Base-by-base conservation (phyloP, 2,329 filamentous ascomycete genomes). In the Alternaria postmessia region DNA sequence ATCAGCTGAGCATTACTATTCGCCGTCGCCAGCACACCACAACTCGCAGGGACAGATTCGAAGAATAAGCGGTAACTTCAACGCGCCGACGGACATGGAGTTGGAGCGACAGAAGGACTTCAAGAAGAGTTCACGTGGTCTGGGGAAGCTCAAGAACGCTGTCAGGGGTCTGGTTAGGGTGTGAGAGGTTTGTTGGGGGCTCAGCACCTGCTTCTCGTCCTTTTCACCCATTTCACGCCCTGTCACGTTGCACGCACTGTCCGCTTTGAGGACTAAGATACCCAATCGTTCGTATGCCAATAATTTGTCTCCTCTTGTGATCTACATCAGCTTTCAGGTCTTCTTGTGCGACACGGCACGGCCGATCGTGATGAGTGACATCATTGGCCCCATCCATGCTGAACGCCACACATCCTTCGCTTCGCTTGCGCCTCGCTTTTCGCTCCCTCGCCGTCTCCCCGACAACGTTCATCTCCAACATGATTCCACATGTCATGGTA, bases 11-110 rank as follows among this genome's bases (percentile, higher is more conserved):
- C 36, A 54, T 18, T 51, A 58, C 42, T 42, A 57, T 39, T 48
- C 52, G 32, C 51, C 57, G 14, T 48, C 55, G 48, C 48, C 47
- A 41, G 46, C 52, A 16, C 63, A 54, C 22, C 54, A 61, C 24
- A 42, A 43, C 5, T 49, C 52, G 26, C 64, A 48, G n/a, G 39
- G 53, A 42, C 66, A 69, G 43, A 52, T 69, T 8, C 59, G 54
- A 26, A 54, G 65, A 43, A 49, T 73, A 48, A 72, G 69, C 51
- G 71, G 66, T 14, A 68, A 68, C 11, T 74, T 74, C 58, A 73
- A 74, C 38, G 64, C 69, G 9, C 72, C 72, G n/a, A 74, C 72
- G 14, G 28, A 66, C 12, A 57, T 70, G 7, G 70, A 73, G 44
- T 53, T 74, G 2, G 62, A 69, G 56, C 60, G 64, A 47, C 57